Percentiles rank a stretch among this genome's conserved stretches.
Conservation (phyloP, 2,329 filamentous ascomycete species). For the Grosmannia serpens region DNA sequence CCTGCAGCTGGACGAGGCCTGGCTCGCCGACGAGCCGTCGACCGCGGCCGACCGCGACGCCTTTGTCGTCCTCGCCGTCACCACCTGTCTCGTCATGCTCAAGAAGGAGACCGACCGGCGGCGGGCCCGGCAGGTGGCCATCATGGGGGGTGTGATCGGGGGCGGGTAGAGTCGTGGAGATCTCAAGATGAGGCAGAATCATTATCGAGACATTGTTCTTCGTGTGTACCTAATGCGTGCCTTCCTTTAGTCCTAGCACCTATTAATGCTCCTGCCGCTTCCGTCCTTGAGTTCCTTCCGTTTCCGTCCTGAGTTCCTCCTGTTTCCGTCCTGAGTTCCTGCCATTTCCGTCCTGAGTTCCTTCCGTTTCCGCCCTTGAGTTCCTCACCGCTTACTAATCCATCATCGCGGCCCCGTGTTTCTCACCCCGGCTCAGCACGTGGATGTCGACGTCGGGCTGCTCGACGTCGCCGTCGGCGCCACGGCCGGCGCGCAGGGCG, state of each 20-base stretch:
- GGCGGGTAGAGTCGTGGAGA: neutral
- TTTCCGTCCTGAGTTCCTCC: no score
- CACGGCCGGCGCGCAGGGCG: conserved; percentile 11
- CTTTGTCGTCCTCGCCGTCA: conserved; percentile 38
- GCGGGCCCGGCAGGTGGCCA: conserved; percentile 36
- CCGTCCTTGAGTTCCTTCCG: no score
- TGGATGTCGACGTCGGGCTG: conserved; percentile 15
- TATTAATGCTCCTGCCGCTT: no score
- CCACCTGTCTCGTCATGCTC: conserved; percentile 48
- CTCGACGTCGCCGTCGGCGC: neutral
- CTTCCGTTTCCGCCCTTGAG: neutral
- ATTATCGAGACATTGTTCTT: no score
- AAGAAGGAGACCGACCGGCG: conserved; percentile 54
- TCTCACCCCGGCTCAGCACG: conserved; percentile 17
- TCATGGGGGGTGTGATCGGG: conserved; percentile 8
- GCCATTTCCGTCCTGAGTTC: neutral
- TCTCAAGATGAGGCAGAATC: neutral
- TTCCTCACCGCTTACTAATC: conserved; percentile 3
- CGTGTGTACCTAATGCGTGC: no score
- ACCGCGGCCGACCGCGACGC: conserved; percentile 22
- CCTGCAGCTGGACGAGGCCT: conserved; percentile 24
- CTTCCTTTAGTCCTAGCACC: no score
- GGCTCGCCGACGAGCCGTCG: conserved; percentile 9
- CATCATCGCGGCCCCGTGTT: conserved; percentile 17
- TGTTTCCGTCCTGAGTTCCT: no score